phyloP scores from a whole-genome alignment of 2,329 filamentous ascomycete genomes.

The Fusarium sp. region DNA sequence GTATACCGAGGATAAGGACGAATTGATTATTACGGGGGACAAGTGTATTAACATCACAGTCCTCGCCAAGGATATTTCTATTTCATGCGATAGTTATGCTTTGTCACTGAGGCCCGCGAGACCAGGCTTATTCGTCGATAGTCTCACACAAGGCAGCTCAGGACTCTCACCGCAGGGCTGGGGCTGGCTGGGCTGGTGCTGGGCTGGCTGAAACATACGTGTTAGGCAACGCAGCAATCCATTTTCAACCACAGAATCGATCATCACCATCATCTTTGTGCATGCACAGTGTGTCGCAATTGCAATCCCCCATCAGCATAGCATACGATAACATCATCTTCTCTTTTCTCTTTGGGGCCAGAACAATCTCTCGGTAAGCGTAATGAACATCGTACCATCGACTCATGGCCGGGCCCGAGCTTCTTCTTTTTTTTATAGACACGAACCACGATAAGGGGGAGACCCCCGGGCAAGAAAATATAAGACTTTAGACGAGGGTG shows the following conservation, averaged over 20 bases:
- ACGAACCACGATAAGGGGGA: slow-evolving; percentile 15
- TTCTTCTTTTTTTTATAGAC: slow-evolving; percentile 10
- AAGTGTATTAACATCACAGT: background rate
- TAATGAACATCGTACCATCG: slow-evolving; percentile 27
- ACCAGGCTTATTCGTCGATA: slow-evolving; percentile 2
- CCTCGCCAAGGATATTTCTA: background rate
- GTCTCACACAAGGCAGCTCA: slow-evolving; percentile 1
- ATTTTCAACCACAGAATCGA: slow-evolving; percentile 5
- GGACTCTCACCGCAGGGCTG: slow-evolving; percentile 1
- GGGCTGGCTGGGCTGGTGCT: background rate
- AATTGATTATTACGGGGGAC: background rate
- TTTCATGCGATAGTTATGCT: slow-evolving; percentile 2
- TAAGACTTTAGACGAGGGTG: background rate
- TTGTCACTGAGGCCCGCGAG: slow-evolving; percentile 16
- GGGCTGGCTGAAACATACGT: slow-evolving; percentile 29
- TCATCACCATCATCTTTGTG: background rate
- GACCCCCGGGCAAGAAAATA: background rate
- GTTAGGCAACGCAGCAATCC: slow-evolving; percentile 8
- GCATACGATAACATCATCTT: slow-evolving; percentile 3
- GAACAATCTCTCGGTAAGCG: slow-evolving; percentile 16
- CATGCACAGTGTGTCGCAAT: slow-evolving; percentile 25
- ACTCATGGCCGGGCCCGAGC: slow-evolving; percentile 29
- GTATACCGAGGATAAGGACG: slow-evolving; percentile 11
- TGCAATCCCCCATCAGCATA: background rate
- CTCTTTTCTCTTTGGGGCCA: background rate